Evolutionary conservation across 345 rosid genomes (phyloP).

Genomic region (Dovyalis caffra): DNA sequence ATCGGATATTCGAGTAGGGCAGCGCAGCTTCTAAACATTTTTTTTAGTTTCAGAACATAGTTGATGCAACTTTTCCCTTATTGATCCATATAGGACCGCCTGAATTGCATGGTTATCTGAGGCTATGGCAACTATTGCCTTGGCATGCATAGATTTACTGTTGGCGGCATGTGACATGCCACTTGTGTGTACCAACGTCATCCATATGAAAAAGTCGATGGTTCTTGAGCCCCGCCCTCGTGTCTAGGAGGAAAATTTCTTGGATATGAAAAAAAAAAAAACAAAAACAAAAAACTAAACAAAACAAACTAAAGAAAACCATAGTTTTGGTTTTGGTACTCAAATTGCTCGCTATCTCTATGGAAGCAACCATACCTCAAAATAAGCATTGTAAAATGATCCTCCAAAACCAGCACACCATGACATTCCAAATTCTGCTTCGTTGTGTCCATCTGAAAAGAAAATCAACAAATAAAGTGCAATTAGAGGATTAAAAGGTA

Average conservation of each 20-base stretch:
- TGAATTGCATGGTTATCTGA: not conserved
- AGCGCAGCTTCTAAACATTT: not conserved
- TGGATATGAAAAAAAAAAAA: too few relatives aligned
- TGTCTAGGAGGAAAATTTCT: not conserved
- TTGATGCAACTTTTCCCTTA: not conserved
- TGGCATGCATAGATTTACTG: not conserved
- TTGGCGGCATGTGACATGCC: not conserved
- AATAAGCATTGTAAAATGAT: constrained; percentile 75
- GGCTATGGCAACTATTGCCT: not conserved
- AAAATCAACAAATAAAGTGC: not conserved
- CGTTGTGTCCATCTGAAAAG: constrained; percentile 74
- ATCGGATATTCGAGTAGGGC: not conserved
- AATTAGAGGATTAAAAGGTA: not conserved
- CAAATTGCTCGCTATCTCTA: not conserved
- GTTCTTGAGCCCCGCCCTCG: not conserved
- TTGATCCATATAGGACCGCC: not conserved
- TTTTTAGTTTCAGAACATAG: not conserved
- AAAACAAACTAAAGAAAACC: not conserved
- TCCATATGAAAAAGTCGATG: too few relatives aligned
- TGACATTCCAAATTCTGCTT: constrained; percentile 97
- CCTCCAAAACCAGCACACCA: constrained; percentile 94
- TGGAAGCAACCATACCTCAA: constrained; percentile 49
- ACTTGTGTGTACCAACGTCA: too few relatives aligned
- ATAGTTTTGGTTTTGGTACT: not conserved
- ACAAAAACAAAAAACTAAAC: too few relatives aligned